phyloP scores from a whole-genome alignment of 192 early-diverging fungal species.

The Umbelopsis ramanniana region DNA sequence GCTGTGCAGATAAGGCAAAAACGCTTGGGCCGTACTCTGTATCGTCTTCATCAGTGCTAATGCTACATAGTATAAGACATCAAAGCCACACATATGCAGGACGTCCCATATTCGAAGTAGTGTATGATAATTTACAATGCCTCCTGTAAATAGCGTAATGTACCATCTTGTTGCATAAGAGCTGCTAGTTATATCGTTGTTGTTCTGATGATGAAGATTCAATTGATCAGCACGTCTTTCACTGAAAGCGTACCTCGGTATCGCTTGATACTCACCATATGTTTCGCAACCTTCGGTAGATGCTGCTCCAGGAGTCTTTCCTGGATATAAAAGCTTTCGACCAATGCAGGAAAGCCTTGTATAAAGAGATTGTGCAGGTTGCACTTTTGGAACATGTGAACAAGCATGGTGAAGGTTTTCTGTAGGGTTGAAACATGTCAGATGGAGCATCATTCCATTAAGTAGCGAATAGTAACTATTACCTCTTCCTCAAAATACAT shows the following conservation, averaged over 20 bases:
- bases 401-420: slow-evolving; percentile 57
- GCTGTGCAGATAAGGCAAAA: not conserved
- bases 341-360: slow-evolving; percentile 58
- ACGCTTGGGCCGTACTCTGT: slow-evolving; percentile 43
- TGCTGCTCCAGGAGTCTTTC: slow-evolving; percentile 52
- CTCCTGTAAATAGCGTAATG: slow-evolving; percentile 60
- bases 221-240: not conserved
- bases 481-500: slow-evolving; percentile 71
- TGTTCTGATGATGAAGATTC: slow-evolving; percentile 33
- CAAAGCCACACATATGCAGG: slow-evolving; percentile 54
- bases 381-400: slow-evolving; percentile 53
- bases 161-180: slow-evolving; percentile 65
- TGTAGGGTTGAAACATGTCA: slow-evolving; percentile 13
- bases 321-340: slow-evolving; percentile 62
- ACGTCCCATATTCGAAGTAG: slow-evolving; percentile 61
- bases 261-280: slow-evolving; percentile 44
- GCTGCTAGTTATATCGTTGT: slow-evolving; percentile 48
- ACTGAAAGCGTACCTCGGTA: not conserved
- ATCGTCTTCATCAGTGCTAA: slow-evolving; percentile 49
- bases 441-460: too few species aligned
- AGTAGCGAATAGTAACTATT: not conserved
- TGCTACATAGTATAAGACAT: slow-evolving; percentile 57
- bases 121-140: slow-evolving; percentile 54
- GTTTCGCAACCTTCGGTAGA: slow-evolving; percentile 47
- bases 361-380: slow-evolving; percentile 54